phyloP scores from a whole-genome alignment of 139 green algal species.

The Tetraselmis chui region DNA sequence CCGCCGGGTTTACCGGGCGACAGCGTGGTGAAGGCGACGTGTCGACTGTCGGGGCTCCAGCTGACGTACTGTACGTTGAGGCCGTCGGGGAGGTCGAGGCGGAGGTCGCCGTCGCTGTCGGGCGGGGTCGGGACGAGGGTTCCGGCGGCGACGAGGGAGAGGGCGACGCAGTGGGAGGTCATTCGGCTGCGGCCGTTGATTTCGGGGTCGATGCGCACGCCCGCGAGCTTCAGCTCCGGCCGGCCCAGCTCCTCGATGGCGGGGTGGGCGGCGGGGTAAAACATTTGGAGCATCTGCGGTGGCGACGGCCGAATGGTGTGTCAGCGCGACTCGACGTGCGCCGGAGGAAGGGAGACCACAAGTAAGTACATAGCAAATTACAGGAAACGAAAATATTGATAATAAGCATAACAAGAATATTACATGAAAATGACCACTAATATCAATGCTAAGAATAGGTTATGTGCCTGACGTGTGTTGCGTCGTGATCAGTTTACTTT shows the following conservation, averaged over 20 bases:
- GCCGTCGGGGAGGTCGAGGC: background rate
- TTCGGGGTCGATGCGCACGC: slow-evolving; percentile 82
- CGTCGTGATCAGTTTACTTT: too few relatives aligned
- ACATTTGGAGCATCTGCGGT: slow-evolving; percentile 73
- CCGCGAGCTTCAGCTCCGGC: slow-evolving; percentile 92
- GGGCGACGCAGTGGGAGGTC: slow-evolving; percentile 49
- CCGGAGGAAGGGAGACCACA: background rate
- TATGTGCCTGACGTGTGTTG: background rate
- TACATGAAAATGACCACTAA: background rate
- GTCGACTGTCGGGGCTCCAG: slow-evolving; percentile 67
- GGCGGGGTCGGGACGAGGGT: slow-evolving; percentile 27
- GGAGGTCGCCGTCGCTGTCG: background rate
- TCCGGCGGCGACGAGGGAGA: slow-evolving; percentile 29
- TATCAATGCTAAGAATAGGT: slow-evolving; percentile 1
- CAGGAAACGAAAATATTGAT: background rate
- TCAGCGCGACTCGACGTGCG: background rate
- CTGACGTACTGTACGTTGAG: slow-evolving; percentile 44
- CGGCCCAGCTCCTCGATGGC: slow-evolving; percentile 83
- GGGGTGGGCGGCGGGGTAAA: slow-evolving; percentile 65
- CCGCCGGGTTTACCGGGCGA: slow-evolving; percentile 46
- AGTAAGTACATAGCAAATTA: background rate
- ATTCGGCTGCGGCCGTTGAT: slow-evolving; percentile 70
- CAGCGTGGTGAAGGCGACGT: slow-evolving; percentile 79
- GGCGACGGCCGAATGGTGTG: background rate
- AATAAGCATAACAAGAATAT: too few relatives aligned